Conservation (phyloP, 768 basidiomycete genomes). For the Xerocomellus dryophilus region DNA sequence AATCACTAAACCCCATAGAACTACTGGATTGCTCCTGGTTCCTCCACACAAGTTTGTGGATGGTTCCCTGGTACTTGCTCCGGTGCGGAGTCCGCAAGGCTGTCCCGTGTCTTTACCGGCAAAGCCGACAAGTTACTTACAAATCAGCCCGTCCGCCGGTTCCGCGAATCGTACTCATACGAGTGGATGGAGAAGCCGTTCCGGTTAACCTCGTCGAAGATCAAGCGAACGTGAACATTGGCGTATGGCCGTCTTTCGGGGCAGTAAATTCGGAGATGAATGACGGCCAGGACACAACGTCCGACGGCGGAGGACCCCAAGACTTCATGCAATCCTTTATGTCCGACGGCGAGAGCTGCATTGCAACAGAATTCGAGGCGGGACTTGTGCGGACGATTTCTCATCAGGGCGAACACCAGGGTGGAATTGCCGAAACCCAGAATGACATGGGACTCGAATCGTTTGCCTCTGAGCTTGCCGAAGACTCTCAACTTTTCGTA, state of each 20-base stretch:
- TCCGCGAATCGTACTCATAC: slow-evolving; percentile 16
- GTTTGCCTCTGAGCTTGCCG: neutral
- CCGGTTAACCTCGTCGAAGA: slow-evolving; percentile 6
- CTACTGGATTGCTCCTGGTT: neutral
- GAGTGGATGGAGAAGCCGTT: slow-evolving; percentile 14
- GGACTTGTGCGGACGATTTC: neutral
- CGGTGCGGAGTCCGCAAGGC: neutral
- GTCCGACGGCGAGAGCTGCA: neutral
- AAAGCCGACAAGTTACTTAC: neutral
- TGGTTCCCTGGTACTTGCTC: slow-evolving; percentile 2
- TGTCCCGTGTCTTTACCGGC: neutral
- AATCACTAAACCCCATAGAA: slow-evolving; percentile 1
- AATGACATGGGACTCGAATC: neutral
- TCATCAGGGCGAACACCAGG: neutral
- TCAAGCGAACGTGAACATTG: neutral
- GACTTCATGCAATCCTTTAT: neutral
- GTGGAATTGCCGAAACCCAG: neutral
- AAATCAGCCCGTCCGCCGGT: neutral
- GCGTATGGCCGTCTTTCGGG: neutral
- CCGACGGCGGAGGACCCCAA: neutral
- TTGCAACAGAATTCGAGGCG: neutral
- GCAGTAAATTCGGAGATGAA: neutral
- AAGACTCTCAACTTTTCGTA: neutral
- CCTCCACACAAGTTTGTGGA: slow-evolving; percentile 7
- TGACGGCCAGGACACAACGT: neutral